Conservation (phyloP, 331 rosid species). For the Saraca asoca region DNA sequence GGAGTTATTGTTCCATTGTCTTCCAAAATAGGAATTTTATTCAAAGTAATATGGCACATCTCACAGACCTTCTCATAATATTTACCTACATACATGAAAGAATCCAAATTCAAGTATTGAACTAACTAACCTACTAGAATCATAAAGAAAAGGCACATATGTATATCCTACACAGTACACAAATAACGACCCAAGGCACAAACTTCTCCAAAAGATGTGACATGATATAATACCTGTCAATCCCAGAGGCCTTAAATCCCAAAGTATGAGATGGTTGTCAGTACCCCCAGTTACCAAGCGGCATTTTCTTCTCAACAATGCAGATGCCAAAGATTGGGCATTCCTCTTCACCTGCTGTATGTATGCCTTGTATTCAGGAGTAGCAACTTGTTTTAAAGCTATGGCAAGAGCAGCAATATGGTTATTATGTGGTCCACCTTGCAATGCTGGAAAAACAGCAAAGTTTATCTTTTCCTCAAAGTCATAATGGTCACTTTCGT, state of each 20-base stretch:
- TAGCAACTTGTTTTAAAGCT: slow-evolving; percentile 56
- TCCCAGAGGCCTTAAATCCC: slow-evolving; percentile 63
- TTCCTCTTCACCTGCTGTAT: slow-evolving; percentile 65
- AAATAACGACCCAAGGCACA: not conserved
- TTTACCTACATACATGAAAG: slow-evolving; percentile 55
- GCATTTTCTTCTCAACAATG: slow-evolving; percentile 47
- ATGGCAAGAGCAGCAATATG: slow-evolving; percentile 63
- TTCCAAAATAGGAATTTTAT: slow-evolving; percentile 75
- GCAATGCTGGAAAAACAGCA: slow-evolving; percentile 59
- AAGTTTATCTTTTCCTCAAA: slow-evolving; percentile 61
- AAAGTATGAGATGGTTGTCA: slow-evolving; percentile 57
- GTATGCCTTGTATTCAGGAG: slow-evolving; percentile 54
- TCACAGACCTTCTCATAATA: slow-evolving; percentile 85
- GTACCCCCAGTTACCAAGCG: slow-evolving; percentile 63
- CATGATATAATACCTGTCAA: slow-evolving; percentile 46
- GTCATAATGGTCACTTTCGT: slow-evolving; percentile 53
- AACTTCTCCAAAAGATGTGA: not conserved
- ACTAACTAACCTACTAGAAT: too few species aligned
- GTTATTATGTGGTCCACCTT: slow-evolving; percentile 70
- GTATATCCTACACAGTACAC: not conserved
- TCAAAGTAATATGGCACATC: slow-evolving; percentile 85
- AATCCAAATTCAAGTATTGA: not conserved
- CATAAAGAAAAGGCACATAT: too few species aligned
- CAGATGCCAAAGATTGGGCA: slow-evolving; percentile 57
- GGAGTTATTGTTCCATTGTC: slow-evolving; percentile 81